Evolutionary conservation across 2,329 filamentous ascomycete genomes (phyloP).

Genomic region (Sarocladium strictum): DNA sequence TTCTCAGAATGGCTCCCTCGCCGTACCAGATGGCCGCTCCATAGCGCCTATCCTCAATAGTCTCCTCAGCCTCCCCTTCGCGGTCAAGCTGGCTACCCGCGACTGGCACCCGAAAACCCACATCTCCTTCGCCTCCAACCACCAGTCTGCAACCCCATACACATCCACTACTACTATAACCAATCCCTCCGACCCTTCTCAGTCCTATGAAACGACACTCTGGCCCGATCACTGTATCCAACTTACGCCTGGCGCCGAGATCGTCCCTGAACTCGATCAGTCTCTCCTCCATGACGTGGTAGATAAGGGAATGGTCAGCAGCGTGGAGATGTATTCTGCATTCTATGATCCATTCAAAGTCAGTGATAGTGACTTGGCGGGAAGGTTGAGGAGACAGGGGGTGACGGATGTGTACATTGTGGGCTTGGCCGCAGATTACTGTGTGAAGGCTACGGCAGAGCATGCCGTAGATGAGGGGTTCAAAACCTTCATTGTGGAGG

Average conservation of each 20-base stretch:
- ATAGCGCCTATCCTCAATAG: slow-evolving; percentile 67
- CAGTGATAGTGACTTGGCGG: slow-evolving; percentile 57
- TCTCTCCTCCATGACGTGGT: slow-evolving; percentile 58
- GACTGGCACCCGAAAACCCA: slow-evolving; percentile 84
- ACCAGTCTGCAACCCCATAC: slow-evolving; percentile 60
- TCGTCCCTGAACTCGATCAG: slow-evolving; percentile 66
- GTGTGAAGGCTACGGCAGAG: slow-evolving; percentile 74
- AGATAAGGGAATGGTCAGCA: slow-evolving; percentile 68
- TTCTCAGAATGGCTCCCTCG: slow-evolving; percentile 71
- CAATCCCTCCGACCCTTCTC: slow-evolving; percentile 58
- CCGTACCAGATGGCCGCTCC: slow-evolving; percentile 66
- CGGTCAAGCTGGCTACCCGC: slow-evolving; percentile 74
- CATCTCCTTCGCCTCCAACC: slow-evolving; percentile 83
- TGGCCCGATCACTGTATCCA: slow-evolving; percentile 93
- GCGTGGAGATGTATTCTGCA: slow-evolving; percentile 89
- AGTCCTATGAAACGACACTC: slow-evolving; percentile 61
- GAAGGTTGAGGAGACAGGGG: slow-evolving; percentile 44
- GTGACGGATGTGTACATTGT: slow-evolving; percentile 81
- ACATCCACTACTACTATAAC: slow-evolving; percentile 55
- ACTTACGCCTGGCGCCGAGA: slow-evolving; percentile 61
- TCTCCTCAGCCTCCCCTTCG: slow-evolving; percentile 67
- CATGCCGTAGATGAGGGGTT: slow-evolving; percentile 76
- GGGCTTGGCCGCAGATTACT: slow-evolving; percentile 84
- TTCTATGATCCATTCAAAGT: slow-evolving; percentile 77
- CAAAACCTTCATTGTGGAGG: slow-evolving; percentile 66